phyloP scores from a whole-genome alignment of 164 flowering plant genomes.

The Nymphaea colorata region DNA sequence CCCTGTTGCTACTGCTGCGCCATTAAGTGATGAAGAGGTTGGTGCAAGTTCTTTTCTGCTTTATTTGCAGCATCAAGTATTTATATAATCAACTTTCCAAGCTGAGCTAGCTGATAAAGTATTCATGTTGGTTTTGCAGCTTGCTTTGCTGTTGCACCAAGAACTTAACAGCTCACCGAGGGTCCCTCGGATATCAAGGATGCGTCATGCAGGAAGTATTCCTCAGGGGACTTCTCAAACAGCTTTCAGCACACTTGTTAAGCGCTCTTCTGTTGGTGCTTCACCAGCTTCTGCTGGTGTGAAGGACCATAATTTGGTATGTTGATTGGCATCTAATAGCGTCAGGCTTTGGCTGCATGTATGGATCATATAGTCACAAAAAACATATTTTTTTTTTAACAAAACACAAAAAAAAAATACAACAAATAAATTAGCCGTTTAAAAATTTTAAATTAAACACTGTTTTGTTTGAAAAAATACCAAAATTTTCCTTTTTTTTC shows the following conservation, averaged over 20 bases:
- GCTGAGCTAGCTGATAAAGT: neutral
- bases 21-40: conserved; percentile 92
- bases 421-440: neutral
- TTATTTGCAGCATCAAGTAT: too few relatives aligned
- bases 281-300: conserved; percentile 17
- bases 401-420: neutral
- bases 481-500: too few relatives aligned
- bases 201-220: conserved; percentile 65
- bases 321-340: conserved; percentile 1
- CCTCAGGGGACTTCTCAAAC: conserved; percentile 63
- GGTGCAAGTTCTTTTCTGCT: conserved; percentile 1
- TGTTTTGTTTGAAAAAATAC: too few relatives aligned
- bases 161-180: conserved; percentile 96
- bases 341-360: too few relatives aligned
- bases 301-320: conserved; percentile 60
- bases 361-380: too few relatives aligned
- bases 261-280: conserved; percentile 43
- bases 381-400: neutral
- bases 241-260: conserved; percentile 39
- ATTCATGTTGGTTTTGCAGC: conserved; percentile 30
- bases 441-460: too few relatives aligned
- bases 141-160: conserved; percentile 87
- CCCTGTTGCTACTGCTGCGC: conserved; percentile 35
- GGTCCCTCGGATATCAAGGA: conserved; percentile 93
- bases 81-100: neutral